phyloP scores from a whole-genome alignment of 805 yeast genomes.

The Phaffomyces opuntiae region DNA sequence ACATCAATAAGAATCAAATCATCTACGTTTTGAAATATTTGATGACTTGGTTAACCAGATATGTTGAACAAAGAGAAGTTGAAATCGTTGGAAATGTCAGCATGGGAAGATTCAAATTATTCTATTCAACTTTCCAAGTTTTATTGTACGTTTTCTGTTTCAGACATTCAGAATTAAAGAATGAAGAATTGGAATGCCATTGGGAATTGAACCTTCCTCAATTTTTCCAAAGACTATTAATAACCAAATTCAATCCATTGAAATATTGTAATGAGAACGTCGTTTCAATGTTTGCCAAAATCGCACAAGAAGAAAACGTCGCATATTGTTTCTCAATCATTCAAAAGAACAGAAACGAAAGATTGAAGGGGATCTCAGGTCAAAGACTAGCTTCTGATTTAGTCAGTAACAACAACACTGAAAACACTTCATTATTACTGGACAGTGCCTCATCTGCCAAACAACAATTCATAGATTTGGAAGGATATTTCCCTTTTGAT shows the following conservation, averaged over 20 bases:
- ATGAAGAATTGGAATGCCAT: conserved; percentile 23
- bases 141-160: conserved; percentile 88
- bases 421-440: conserved; percentile 11
- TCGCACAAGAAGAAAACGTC: conserved; percentile 82
- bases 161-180: conserved; percentile 56
- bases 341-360: conserved; percentile 69
- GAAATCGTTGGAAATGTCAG: conserved; percentile 66
- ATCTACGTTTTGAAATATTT: conserved; percentile 77
- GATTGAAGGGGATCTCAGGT: conserved; percentile 35
- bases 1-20: conserved; percentile 63
- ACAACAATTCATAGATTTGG: conserved; percentile 82
- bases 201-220: conserved; percentile 84
- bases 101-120: conserved; percentile 87
- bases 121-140: conserved; percentile 89
- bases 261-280: conserved; percentile 92
- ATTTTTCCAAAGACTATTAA: conserved; percentile 77
- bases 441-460: conserved; percentile 33
- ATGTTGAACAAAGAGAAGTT: conserved; percentile 74
- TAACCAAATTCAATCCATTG: conserved; percentile 88
- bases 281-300: conserved; percentile 85
- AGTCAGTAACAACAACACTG: conserved; percentile 20
- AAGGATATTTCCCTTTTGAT: conserved; percentile 95
- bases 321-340: conserved; percentile 92
- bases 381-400: conserved; percentile 13
- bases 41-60: conserved; percentile 76